Evolutionary conservation across 1,284 basidiomycete species (phyloP).

Genomic region (Ceratobasidium theobromae): DNA sequence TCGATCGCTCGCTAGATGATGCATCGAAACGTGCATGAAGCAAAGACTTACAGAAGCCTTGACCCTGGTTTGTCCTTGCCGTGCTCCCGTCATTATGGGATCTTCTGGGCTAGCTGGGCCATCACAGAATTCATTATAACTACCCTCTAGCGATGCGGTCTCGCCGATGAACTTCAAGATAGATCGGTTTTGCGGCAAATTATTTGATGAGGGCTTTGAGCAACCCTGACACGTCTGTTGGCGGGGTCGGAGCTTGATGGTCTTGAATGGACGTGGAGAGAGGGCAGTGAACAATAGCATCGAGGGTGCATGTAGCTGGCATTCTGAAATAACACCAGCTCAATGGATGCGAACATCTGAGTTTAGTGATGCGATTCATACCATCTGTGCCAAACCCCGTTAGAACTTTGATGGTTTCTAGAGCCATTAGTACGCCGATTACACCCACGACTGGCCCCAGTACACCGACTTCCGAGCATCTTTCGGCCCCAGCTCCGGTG

Average conservation of each 20-base stretch:
- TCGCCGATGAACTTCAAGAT: slow-evolving; percentile 5
- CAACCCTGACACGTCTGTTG: slow-evolving; percentile 46
- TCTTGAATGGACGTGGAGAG: slow-evolving; percentile 71
- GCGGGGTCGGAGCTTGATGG: slow-evolving; percentile 72
- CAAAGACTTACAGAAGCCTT: slow-evolving; percentile 48
- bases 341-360: not conserved
- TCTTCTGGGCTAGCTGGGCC: slow-evolving; percentile 57
- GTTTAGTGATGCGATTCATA: slow-evolving; percentile 45
- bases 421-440: slow-evolving; percentile 88
- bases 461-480: slow-evolving; percentile 90
- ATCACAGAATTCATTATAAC: slow-evolving; percentile 81
- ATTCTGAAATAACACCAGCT: slow-evolving; percentile 47
- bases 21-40: not conserved
- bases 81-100: slow-evolving; percentile 59
- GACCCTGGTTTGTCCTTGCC: slow-evolving; percentile 50
- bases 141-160: slow-evolving; percentile 1
- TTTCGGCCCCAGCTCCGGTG: slow-evolving; percentile 46
- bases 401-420: slow-evolving; percentile 85
- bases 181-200: not conserved
- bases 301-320: slow-evolving; percentile 50
- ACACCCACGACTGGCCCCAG: slow-evolving; percentile 88
- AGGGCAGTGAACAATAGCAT: slow-evolving; percentile 76
- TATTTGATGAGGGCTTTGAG: not conserved
- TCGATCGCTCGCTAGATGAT: not conserved
- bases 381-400: slow-evolving; percentile 61